Evolutionary conservation across 495 filamentous ascomycete genomes (phyloP).

Genomic region (Penicillium waksmanii): DNA sequence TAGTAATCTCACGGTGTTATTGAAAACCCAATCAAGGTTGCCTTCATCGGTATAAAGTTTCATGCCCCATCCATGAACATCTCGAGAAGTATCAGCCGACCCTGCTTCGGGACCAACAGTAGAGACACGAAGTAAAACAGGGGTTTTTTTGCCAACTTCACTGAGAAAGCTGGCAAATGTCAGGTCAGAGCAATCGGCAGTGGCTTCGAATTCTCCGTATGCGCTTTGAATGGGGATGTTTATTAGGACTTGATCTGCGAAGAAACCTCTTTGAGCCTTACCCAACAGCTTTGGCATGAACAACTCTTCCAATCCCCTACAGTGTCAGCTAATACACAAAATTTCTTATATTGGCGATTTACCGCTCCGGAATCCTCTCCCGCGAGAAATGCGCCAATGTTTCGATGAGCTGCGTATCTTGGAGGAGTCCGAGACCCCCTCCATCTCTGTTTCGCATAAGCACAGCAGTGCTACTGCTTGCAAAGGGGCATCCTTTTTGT

Average conservation of each 20-base stretch:
- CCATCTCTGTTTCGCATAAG: slow-evolving; percentile 8
- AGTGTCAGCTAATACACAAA: neutral
- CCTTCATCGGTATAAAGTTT: slow-evolving; percentile 83
- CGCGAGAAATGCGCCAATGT: slow-evolving; percentile 3
- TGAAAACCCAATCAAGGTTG: slow-evolving; percentile 63
- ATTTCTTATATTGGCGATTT: neutral
- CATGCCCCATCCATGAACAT: slow-evolving; percentile 68
- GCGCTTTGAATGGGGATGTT: slow-evolving; percentile 37
- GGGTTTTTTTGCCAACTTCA: slow-evolving; percentile 65
- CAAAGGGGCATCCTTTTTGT: slow-evolving; percentile 13
- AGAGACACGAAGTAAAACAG: slow-evolving; percentile 62
- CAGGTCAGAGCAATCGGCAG: slow-evolving; percentile 54
- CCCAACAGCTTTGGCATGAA: neutral
- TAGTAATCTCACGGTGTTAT: slow-evolving; percentile 30
- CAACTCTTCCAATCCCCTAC: neutral
- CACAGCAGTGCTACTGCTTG: slow-evolving; percentile 12
- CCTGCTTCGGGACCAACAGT: slow-evolving; percentile 69
- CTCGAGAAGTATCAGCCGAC: slow-evolving; percentile 65
- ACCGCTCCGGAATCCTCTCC: slow-evolving; percentile 15
- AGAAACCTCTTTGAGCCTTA: neutral
- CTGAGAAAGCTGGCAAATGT: slow-evolving; percentile 45
- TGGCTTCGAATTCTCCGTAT: slow-evolving; percentile 65
- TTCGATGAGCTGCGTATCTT: neutral
- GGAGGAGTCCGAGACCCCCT: slow-evolving; percentile 10
- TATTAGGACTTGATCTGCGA: neutral